Conservation (phyloP, 495 filamentous ascomycete species). For the Copromyces sp. region DNA sequence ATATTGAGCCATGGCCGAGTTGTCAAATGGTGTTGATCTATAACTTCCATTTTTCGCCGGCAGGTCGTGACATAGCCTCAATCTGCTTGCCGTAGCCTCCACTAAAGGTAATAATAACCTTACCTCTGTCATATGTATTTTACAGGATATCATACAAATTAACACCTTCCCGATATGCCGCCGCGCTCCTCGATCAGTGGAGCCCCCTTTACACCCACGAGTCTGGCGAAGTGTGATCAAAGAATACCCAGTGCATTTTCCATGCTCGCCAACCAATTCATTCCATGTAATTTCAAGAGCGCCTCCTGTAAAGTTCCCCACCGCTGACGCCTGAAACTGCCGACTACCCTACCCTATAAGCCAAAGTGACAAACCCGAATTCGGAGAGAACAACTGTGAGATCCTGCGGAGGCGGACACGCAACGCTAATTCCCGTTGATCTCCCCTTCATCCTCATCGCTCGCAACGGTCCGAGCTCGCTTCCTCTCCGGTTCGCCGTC, state of each 20-base stretch:
- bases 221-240: not conserved
- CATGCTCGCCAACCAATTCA: not conserved
- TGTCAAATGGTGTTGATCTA: not conserved
- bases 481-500: slow-evolving; percentile 18
- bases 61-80: not conserved
- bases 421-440: slow-evolving; percentile 2
- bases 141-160: not conserved
- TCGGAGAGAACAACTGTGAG: not conserved
- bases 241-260: not conserved
- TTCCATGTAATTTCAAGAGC: not conserved
- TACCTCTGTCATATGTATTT: not conserved
- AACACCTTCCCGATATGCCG: not conserved
- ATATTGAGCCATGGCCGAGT: not conserved
- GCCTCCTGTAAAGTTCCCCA: not conserved
- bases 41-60: not conserved
- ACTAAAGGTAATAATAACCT: not conserved
- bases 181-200: not conserved
- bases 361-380: not conserved
- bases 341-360: not conserved
- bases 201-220: not conserved
- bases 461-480: slow-evolving; percentile 11
- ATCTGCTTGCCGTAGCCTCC: not conserved
- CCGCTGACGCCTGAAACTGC: not conserved
- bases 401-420: not conserved
- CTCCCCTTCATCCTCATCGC: slow-evolving; percentile 19